Conservation (phyloP, 768 basidiomycete genomes). For the Auricularia auricula-judae region DNA sequence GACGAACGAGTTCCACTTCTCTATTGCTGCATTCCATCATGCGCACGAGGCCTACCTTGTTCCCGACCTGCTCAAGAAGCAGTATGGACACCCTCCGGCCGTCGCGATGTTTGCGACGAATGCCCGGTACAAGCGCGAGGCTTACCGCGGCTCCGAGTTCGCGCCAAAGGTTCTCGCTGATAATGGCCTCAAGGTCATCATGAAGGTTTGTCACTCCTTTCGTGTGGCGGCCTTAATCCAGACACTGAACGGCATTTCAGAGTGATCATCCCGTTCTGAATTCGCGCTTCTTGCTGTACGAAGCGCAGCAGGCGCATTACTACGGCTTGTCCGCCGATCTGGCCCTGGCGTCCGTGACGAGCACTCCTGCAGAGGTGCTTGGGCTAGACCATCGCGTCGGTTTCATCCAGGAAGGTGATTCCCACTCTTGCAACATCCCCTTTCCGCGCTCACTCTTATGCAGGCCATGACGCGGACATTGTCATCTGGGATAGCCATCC, state of each 20-base stretch:
- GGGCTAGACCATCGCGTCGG: conserved; percentile 73
- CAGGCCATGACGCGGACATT: conserved; percentile 67
- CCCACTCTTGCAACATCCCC: not conserved
- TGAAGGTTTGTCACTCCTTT: conserved; percentile 16
- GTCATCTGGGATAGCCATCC: conserved; percentile 75
- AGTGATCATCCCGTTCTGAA: conserved; percentile 37
- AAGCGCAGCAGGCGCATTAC: conserved; percentile 57
- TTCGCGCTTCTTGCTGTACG: conserved; percentile 43
- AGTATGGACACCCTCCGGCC: conserved; percentile 35
- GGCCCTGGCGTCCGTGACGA: conserved; percentile 60
- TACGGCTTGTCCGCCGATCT: conserved; percentile 57
- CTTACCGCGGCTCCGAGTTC: conserved; percentile 29
- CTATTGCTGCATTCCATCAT: conserved; percentile 25
- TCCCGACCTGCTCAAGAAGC: conserved; percentile 29
- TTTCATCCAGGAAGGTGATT: conserved; percentile 42
- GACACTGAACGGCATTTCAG: conserved; percentile 2
- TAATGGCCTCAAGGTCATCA: conserved; percentile 33
- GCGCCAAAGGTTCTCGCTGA: conserved; percentile 30
- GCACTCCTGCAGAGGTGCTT: conserved; percentile 56
- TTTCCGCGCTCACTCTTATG: not conserved
- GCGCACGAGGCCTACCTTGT: conserved; percentile 45
- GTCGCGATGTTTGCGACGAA: conserved; percentile 32
- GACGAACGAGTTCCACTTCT: conserved; percentile 32
- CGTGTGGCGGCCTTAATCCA: not conserved
- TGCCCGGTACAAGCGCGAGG: conserved; percentile 36